phyloP scores from a whole-genome alignment of 768 basidiomycete species.

The Suillus bovinus region DNA sequence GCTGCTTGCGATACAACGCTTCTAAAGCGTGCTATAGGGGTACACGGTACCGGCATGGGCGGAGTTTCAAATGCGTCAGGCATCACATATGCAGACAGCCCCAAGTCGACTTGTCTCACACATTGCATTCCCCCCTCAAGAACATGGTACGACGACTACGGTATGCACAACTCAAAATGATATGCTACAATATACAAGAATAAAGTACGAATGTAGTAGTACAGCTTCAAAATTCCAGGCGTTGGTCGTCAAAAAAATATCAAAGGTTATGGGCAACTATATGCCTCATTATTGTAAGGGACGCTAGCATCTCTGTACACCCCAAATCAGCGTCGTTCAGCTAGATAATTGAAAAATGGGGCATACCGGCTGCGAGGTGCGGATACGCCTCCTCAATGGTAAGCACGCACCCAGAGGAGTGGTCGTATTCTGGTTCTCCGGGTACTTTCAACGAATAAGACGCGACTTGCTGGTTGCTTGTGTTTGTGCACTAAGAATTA shows the following conservation, averaged over 20 bases:
- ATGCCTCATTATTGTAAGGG: constrained; percentile 64
- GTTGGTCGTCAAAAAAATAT: constrained; percentile 5
- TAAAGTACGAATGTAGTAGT: constrained; percentile 13
- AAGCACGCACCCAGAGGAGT: constrained; percentile 62
- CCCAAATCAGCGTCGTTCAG: constrained; percentile 15
- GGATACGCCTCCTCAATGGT: constrained; percentile 62
- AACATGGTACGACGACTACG: background rate
- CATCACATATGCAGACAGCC: too few species aligned
- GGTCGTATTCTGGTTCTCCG: constrained; percentile 52
- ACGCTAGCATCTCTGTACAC: constrained; percentile 55
- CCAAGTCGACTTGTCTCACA: background rate
- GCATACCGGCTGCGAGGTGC: constrained; percentile 56
- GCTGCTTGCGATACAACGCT: background rate
- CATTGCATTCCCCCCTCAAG: background rate
- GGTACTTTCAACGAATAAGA: constrained; percentile 58
- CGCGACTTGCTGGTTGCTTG: constrained; percentile 51
- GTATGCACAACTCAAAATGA: constrained; percentile 11
- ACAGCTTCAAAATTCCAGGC: background rate
- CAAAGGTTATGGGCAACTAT: constrained; percentile 49
- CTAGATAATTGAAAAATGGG: background rate
- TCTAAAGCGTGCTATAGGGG: background rate
- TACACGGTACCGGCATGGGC: background rate
- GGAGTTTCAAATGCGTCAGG: background rate
- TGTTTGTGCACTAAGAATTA: constrained; percentile 52
- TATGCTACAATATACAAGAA: constrained; percentile 4